phyloP scores from a whole-genome alignment of 1,139 yeast species.

The Geotrichum cucujoidarum region DNA sequence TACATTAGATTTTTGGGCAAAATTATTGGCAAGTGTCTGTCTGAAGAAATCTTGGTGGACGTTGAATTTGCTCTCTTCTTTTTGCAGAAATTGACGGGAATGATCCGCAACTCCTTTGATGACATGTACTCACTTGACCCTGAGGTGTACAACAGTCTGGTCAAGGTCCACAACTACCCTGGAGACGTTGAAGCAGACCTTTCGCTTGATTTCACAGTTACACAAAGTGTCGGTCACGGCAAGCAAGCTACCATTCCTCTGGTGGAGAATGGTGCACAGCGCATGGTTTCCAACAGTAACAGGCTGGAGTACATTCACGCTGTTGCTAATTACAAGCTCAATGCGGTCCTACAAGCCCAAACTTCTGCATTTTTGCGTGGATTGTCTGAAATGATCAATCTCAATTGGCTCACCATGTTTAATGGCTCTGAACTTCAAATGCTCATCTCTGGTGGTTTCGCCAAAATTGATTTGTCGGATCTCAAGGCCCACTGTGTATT shows the following conservation, averaged over 20 bases:
- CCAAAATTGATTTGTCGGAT: constrained; percentile 65
- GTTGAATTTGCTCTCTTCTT: constrained; percentile 85
- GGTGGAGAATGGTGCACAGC: constrained; percentile 53
- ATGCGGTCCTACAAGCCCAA: constrained; percentile 55
- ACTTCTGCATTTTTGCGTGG: constrained; percentile 67
- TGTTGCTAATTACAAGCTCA: constrained; percentile 73
- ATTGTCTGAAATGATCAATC: constrained; percentile 58
- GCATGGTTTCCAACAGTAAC: constrained; percentile 56
- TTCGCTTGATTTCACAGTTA: constrained; percentile 61
- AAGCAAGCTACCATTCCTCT: constrained; percentile 49
- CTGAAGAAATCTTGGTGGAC: constrained; percentile 76
- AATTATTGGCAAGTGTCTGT: constrained; percentile 85
- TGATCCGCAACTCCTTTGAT: constrained; percentile 58
- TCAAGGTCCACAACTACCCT: constrained; percentile 54
- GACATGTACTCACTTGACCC: constrained; percentile 70
- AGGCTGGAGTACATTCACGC: constrained; percentile 71
- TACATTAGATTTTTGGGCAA: constrained; percentile 66
- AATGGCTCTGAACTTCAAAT: constrained; percentile 78
- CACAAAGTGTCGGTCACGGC: constrained; percentile 43
- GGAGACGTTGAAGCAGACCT: constrained; percentile 54
- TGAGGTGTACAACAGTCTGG: constrained; percentile 60
- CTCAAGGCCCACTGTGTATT: constrained; percentile 58
- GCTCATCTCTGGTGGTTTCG: constrained; percentile 77
- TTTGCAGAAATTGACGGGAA: constrained; percentile 57
- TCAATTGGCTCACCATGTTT: constrained; percentile 78